A percentile compares a stretch with the other conserved stretches of the same genome.
phyloP scores from a whole-genome alignment of 129 eudicot genomes.

The Tagetes patula region DNA sequence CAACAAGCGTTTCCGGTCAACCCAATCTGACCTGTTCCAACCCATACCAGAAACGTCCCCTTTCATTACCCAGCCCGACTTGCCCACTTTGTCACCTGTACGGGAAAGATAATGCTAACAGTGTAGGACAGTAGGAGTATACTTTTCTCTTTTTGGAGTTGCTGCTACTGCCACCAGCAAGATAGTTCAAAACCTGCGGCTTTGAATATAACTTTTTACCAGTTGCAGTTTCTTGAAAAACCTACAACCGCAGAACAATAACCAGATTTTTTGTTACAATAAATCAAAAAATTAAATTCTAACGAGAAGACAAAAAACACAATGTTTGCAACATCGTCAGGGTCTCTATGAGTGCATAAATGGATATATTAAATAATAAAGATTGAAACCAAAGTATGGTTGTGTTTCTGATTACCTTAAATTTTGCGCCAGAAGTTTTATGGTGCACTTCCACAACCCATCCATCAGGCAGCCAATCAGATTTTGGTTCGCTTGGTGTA shows the following conservation, averaged over 20 bases:
- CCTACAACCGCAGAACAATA: constrained; percentile 29
- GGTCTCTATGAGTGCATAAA: not conserved
- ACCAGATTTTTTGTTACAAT: constrained; percentile 2
- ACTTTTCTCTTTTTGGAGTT: constrained; percentile 34
- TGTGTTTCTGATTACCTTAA: constrained; percentile 38
- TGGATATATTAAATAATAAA: not conserved
- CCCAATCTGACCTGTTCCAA: not conserved
- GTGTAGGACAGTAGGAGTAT: constrained; percentile 10
- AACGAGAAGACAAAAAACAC: constrained; percentile 21
- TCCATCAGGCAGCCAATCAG: constrained; percentile 64
- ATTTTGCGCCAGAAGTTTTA: constrained; percentile 22
- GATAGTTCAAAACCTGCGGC: constrained; percentile 49
- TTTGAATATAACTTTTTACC: constrained; percentile 51
- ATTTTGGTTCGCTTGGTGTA: constrained; percentile 20
- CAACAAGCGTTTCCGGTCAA: not conserved
- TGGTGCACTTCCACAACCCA: constrained; percentile 49
- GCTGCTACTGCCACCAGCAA: constrained; percentile 29
- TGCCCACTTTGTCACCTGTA: not conserved
- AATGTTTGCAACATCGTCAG: not conserved
- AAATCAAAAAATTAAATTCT: constrained; percentile 24
- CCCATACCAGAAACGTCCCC: not conserved
- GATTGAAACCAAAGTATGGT: not conserved
- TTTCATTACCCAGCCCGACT: not conserved
- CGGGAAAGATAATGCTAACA: not conserved
- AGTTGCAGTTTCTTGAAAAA: constrained; percentile 35